Conservation (phyloP, 75 land plant genomes). For the Adiantum capillusveneris region DNA sequence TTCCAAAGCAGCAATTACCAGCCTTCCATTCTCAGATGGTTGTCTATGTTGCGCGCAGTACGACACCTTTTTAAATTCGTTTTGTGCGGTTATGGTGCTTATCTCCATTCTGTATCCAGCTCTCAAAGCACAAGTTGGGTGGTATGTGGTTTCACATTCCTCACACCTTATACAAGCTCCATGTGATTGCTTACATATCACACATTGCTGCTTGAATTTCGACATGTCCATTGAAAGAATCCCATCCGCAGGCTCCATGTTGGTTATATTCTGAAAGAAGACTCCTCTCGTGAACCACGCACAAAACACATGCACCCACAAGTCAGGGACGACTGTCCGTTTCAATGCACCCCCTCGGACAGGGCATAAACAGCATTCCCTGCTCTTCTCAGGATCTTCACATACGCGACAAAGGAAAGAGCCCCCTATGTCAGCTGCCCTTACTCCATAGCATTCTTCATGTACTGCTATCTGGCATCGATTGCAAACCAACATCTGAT, state of each 20-base stretch:
- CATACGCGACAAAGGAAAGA: slow-evolving; percentile 74
- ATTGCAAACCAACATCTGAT: slow-evolving; percentile 94
- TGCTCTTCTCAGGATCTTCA: slow-evolving; percentile 63
- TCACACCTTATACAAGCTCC: slow-evolving; percentile 89
- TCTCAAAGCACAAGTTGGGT: slow-evolving; percentile 93
- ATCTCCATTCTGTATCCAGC: slow-evolving; percentile 98
- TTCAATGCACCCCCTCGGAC: slow-evolving; percentile 96
- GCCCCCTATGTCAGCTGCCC: slow-evolving; percentile 54
- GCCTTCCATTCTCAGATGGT: too few relatives aligned
- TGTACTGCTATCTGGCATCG: slow-evolving; percentile 97
- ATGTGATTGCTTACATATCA: slow-evolving; percentile 90
- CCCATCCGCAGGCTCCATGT: slow-evolving; percentile 98
- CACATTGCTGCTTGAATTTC: slow-evolving; percentile 23
- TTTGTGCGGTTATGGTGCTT: background rate
- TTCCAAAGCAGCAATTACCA: too few relatives aligned
- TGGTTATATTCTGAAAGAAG: slow-evolving; percentile 59
- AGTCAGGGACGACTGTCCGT: slow-evolving; percentile 54
- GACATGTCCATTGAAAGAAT: slow-evolving; percentile 18
- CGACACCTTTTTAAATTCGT: too few relatives aligned
- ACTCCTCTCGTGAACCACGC: slow-evolving; percentile 95
- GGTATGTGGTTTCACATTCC: slow-evolving; percentile 74
- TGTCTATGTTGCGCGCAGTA: too few relatives aligned
- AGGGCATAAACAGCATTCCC: slow-evolving; percentile 98
- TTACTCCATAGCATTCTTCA: slow-evolving; percentile 98
- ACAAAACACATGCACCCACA: slow-evolving; percentile 98